Evolutionary conservation across 2,329 filamentous ascomycete species (phyloP).

Genomic region (Colletotrichum tofieldiae): DNA sequence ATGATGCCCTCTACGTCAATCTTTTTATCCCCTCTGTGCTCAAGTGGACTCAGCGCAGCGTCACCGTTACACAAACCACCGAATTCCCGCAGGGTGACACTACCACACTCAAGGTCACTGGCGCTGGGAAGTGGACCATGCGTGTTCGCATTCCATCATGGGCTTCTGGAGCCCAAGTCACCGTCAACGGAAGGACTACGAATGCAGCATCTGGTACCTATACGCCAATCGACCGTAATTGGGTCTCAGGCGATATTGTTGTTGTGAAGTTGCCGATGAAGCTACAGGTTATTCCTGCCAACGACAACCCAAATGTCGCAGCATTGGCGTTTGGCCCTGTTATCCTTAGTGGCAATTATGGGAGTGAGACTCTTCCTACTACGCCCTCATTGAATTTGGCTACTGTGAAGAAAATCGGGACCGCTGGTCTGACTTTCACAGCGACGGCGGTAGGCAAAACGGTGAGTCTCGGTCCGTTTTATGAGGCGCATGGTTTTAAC

Average conservation of each 20-base stretch:
- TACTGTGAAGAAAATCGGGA: constrained; percentile 47
- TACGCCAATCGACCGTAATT: constrained; percentile 57
- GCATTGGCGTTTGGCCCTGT: constrained; percentile 65
- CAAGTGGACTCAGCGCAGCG: constrained; percentile 58
- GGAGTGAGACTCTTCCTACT: constrained; percentile 46
- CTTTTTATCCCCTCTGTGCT: constrained; percentile 64
- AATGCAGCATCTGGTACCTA: constrained; percentile 56
- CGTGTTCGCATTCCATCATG: constrained; percentile 64
- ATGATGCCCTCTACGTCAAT: constrained; percentile 62
- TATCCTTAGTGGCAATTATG: constrained; percentile 63
- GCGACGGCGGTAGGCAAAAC: constrained; percentile 50
- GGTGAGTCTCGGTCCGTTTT: constrained; percentile 56
- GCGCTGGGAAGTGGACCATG: constrained; percentile 52
- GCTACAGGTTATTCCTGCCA: constrained; percentile 60
- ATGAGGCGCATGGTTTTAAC: constrained; percentile 59
- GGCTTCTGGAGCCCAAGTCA: constrained; percentile 57
- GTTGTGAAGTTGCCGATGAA: constrained; percentile 62
- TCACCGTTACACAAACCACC: constrained; percentile 61
- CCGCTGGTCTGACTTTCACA: constrained; percentile 50
- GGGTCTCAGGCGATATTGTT: constrained; percentile 61
- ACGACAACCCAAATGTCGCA: constrained; percentile 60
- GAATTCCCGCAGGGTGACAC: constrained; percentile 60
- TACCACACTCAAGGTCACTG: constrained; percentile 55
- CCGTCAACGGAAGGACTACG: constrained; percentile 57
- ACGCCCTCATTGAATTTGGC: constrained; percentile 52